Conservation (phyloP, 768 basidiomycete genomes). For the Russula dissimulans region DNA sequence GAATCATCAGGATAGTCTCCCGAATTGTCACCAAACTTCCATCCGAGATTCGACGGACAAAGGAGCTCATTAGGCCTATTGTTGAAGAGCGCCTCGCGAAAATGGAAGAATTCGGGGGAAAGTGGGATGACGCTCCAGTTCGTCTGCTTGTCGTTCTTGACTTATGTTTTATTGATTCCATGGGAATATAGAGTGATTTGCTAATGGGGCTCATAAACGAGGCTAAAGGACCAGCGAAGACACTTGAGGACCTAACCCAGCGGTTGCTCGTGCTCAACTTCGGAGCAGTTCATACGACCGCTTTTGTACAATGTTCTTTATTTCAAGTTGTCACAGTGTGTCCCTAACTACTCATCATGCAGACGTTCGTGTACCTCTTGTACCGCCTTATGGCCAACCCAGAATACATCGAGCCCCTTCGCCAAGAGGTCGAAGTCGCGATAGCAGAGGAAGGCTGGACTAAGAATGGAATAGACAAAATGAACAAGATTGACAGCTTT, state of each 20-base stretch:
- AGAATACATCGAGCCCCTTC: slow-evolving; percentile 21
- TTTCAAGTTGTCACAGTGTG: too few species aligned
- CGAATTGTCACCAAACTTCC: background rate
- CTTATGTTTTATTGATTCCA: background rate
- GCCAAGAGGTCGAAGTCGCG: slow-evolving; percentile 19
- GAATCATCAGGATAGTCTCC: background rate
- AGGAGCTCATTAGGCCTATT: background rate
- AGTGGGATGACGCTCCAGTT: background rate
- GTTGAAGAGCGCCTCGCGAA: slow-evolving; percentile 1
- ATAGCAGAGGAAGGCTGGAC: slow-evolving; percentile 12
- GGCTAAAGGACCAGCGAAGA: slow-evolving; percentile 24
- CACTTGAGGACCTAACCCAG: slow-evolving; percentile 23
- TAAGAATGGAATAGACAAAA: slow-evolving; percentile 1
- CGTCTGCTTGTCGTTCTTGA: background rate
- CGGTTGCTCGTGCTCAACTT: slow-evolving; percentile 34
- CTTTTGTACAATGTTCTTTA: slow-evolving; percentile 21
- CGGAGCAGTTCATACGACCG: slow-evolving; percentile 29
- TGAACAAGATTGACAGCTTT: slow-evolving; percentile 31
- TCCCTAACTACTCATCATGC: background rate
- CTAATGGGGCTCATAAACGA: slow-evolving; percentile 35
- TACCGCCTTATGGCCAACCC: slow-evolving; percentile 21
- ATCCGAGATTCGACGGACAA: background rate
- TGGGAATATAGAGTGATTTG: slow-evolving; percentile 29
- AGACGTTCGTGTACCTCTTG: slow-evolving; percentile 13
- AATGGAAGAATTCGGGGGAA: background rate